Percentiles rank a stretch among this genome's conserved stretches.
These are phyloP conservation scores for Aureobasidium sp. DNA, from an alignment of 2,329 filamentous ascomycete species.

Conservation along the genomic window DNA sequence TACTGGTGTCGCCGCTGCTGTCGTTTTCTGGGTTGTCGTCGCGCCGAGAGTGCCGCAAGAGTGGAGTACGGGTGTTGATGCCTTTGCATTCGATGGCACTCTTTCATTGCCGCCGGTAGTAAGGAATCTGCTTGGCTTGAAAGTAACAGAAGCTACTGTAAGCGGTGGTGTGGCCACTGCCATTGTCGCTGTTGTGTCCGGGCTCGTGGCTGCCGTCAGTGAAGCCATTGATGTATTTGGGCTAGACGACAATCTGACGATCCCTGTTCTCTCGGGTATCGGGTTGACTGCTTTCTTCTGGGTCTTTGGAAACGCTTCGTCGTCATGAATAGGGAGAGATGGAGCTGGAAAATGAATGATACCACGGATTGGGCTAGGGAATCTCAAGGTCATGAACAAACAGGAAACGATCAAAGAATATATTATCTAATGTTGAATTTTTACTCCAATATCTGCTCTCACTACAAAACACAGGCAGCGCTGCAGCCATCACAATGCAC, in stretches of 20 bases:
- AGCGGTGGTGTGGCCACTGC: slow-evolving; percentile 65
- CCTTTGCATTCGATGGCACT: slow-evolving; percentile 73
- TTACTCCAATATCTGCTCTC: too few species aligned
- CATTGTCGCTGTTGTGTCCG: slow-evolving; percentile 76
- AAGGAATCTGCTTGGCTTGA: slow-evolving; percentile 54
- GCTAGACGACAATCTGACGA: slow-evolving; percentile 96
- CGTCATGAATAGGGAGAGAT: background rate
- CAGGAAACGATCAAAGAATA: too few species aligned
- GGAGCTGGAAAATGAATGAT: too few species aligned
- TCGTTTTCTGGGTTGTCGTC: slow-evolving; percentile 80
- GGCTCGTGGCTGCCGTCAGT: slow-evolving; percentile 79
- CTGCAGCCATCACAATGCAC: too few species aligned
- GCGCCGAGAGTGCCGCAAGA: slow-evolving; percentile 44
- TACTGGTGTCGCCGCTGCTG: slow-evolving; percentile 74
- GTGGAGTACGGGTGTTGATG: slow-evolving; percentile 38
- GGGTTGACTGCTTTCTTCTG: slow-evolving; percentile 90
- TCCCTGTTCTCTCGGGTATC: slow-evolving; percentile 80
- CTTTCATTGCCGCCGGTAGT: slow-evolving; percentile 57
- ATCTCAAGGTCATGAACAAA: too few species aligned
- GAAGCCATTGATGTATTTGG: slow-evolving; percentile 88
- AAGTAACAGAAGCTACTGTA: slow-evolving; percentile 51
- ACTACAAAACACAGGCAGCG: too few species aligned
- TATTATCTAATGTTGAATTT: too few species aligned
- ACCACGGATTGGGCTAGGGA: too few species aligned
- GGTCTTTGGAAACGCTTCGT: slow-evolving; percentile 52